Conservation (phyloP, 768 basidiomycete species). For the Russula dissimulans region DNA sequence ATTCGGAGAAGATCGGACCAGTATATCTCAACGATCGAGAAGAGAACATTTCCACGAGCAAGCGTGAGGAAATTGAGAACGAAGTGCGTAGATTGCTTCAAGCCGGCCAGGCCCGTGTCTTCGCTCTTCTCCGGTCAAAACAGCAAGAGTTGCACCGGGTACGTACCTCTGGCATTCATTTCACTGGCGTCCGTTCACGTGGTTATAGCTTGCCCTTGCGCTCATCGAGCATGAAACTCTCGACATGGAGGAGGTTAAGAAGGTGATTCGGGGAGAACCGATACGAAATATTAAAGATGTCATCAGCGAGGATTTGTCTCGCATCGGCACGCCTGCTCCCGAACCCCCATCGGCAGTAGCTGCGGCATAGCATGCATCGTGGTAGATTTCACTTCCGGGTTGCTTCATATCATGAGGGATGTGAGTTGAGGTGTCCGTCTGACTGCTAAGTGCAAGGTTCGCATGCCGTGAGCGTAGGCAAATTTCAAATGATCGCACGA, state of each 20-base stretch:
- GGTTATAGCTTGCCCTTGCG: slow-evolving; percentile 69
- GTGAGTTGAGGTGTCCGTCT: background rate
- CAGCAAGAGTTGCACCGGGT: slow-evolving; percentile 72
- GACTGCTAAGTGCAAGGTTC: background rate
- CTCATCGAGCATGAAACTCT: slow-evolving; percentile 94
- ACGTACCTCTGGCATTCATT: slow-evolving; percentile 21
- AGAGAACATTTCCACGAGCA: slow-evolving; percentile 59
- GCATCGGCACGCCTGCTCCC: background rate
- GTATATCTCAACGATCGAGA: slow-evolving; percentile 71
- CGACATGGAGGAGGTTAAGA: slow-evolving; percentile 74
- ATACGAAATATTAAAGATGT: slow-evolving; percentile 65
- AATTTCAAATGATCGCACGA: too few species aligned
- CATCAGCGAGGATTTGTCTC: slow-evolving; percentile 43
- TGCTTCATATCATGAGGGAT: slow-evolving; percentile 1
- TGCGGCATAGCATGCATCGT: background rate
- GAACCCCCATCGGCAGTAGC: slow-evolving; percentile 6
- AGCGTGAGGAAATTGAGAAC: slow-evolving; percentile 77
- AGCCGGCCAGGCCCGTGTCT: slow-evolving; percentile 59
- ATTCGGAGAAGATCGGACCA: slow-evolving; percentile 71
- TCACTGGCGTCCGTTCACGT: background rate
- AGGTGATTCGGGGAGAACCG: slow-evolving; percentile 75
- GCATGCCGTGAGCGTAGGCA: too few species aligned
- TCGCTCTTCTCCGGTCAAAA: slow-evolving; percentile 50
- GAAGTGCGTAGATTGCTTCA: slow-evolving; percentile 55
- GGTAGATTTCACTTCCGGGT: background rate